phyloP scores from a whole-genome alignment of 257 asterid species.

The Lycium ferocissimum region DNA sequence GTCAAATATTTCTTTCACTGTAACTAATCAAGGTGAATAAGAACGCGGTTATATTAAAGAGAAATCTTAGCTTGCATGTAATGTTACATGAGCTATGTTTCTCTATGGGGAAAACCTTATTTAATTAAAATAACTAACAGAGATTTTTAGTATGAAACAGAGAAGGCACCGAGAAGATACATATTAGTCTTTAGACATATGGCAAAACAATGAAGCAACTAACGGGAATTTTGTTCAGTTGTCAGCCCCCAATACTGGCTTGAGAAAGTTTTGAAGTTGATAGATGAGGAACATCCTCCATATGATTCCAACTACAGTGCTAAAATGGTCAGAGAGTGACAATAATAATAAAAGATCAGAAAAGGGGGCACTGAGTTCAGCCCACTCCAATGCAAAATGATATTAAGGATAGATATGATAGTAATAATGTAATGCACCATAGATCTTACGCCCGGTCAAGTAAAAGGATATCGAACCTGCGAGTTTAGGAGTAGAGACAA shows the following conservation, averaged over 20 bases:
- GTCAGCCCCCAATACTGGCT: background rate
- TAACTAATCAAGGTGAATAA: slow-evolving; percentile 8
- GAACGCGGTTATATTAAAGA: background rate
- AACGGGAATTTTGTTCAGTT: background rate
- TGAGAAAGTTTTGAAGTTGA: slow-evolving; percentile 25
- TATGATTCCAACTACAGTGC: background rate
- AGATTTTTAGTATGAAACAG: background rate
- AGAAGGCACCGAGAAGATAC: background rate
- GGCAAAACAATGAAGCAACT: background rate
- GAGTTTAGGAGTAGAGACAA: slow-evolving; percentile 70
- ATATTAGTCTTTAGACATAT: background rate
- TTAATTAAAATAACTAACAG: background rate
- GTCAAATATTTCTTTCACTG: background rate
- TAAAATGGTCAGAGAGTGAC: background rate
- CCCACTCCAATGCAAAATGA: background rate
- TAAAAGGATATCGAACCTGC: slow-evolving; percentile 56
- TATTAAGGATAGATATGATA: background rate
- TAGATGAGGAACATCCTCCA: background rate
- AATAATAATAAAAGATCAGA: too few species aligned
- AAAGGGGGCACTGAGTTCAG: background rate
- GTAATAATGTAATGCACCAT: slow-evolving; percentile 11
- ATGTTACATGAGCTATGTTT: background rate
- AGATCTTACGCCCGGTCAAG: background rate
- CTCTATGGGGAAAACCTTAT: background rate
- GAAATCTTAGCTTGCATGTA: background rate